These are phyloP conservation scores for Phyllosticta citribraziliensis DNA, from an alignment of 2,329 filamentous ascomycete species.

Conservation along the genomic window DNA sequence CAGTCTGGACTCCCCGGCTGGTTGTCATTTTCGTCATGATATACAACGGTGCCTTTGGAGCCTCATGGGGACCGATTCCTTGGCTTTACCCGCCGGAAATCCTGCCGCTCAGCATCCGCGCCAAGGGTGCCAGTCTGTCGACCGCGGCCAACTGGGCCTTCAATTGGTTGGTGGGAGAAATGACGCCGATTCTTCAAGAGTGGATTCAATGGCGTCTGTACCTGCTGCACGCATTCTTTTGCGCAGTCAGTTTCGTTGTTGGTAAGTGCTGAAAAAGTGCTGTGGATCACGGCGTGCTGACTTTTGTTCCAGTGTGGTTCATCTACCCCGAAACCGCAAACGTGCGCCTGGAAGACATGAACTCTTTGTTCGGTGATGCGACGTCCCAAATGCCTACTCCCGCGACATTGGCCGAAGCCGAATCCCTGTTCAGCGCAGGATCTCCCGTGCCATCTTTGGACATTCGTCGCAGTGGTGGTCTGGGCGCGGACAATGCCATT, in stretches of 20 bases:
- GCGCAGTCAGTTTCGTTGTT: slow-evolving; percentile 86
- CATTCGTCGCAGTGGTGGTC: slow-evolving; percentile 44
- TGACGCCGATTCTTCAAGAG: slow-evolving; percentile 89
- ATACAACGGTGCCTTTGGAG: slow-evolving; percentile 95
- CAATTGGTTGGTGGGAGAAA: slow-evolving; percentile 92
- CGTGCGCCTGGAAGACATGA: slow-evolving; percentile 93
- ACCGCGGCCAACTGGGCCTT: slow-evolving; percentile 97
- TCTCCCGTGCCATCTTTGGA: slow-evolving; percentile 76
- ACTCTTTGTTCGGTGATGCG: slow-evolving; percentile 84
- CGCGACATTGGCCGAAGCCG: slow-evolving; percentile 64
- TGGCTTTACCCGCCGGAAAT: slow-evolving; percentile 99
- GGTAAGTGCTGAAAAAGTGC: slow-evolving; percentile 51
- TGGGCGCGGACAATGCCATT: slow-evolving; percentile 57
- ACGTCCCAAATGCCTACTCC: slow-evolving; percentile 76
- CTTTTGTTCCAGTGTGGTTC: slow-evolving; percentile 65
- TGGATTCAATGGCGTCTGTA: slow-evolving; percentile 91
- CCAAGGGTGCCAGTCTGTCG: slow-evolving; percentile 91
- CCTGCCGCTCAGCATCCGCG: slow-evolving; percentile 87
- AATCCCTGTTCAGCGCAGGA: slow-evolving; percentile 66
- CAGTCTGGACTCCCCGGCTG: slow-evolving; percentile 60
- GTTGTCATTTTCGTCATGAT: slow-evolving; percentile 96
- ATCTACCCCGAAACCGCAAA: slow-evolving; percentile 96
- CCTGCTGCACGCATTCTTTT: slow-evolving; percentile 93
- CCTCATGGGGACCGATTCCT: slow-evolving; percentile 94
- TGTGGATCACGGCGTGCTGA: slow-evolving; percentile 15